phyloP scores from a whole-genome alignment of 768 basidiomycete species.

The Naganishia vaughanmartiniae region DNA sequence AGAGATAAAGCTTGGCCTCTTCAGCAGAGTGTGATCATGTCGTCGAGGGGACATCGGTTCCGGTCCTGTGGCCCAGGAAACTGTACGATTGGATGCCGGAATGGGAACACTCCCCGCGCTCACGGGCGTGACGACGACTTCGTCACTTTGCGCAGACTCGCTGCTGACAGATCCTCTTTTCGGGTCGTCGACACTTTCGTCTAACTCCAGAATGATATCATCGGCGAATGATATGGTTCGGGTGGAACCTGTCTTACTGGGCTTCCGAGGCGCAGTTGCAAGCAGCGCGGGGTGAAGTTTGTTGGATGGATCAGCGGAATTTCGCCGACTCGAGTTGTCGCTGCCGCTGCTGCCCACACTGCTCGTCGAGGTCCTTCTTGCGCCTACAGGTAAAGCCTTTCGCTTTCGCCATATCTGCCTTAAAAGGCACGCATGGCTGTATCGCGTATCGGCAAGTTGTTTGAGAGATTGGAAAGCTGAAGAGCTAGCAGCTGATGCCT shows the following conservation, averaged over 20 bases:
- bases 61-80: not conserved
- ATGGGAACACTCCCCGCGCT: conserved; percentile 1
- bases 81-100: not conserved
- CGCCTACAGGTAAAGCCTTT: not conserved
- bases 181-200: not conserved
- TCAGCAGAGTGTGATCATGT: not conserved
- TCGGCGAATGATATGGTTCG: conserved; percentile 10
- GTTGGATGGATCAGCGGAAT: not conserved
- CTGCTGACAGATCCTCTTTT: not conserved
- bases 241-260: conserved; percentile 4
- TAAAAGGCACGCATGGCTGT: conserved; percentile 44
- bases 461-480: conserved; percentile 45
- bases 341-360: conserved; percentile 9
- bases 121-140: not conserved
- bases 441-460: conserved; percentile 44
- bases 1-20: conserved; percentile 18
- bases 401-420: conserved; percentile 46
- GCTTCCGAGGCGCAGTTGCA: not conserved
- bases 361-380: conserved; percentile 2
- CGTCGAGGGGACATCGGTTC: conserved; percentile 19
- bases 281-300: not conserved
- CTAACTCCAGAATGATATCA: conserved; percentile 9
- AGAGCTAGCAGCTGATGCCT: conserved; percentile 40
- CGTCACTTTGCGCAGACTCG: conserved; percentile 3
- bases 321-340: conserved; percentile 4